Evolutionary conservation across 495 filamentous ascomycete species (phyloP), one percentile per base, ranked within the genome.

Genomic region (Evernia prunastri): DNA sequence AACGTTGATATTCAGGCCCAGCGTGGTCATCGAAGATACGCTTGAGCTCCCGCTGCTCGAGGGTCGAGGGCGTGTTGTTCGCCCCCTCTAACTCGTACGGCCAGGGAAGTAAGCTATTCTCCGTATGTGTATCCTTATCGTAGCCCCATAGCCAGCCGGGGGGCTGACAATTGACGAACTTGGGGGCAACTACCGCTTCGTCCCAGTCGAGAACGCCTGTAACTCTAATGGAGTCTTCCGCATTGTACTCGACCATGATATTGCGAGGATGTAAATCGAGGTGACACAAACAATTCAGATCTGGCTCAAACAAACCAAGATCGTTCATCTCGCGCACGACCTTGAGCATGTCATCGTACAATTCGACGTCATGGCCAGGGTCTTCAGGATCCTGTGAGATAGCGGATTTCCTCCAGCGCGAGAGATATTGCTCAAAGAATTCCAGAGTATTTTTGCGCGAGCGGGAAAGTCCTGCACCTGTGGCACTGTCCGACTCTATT

Each of bases 201-300:
- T 79, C 77, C 76, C 77, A 79, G 61, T 79, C 75, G 4, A 78
- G 62, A 37, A 77, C 64, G 1, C 60, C 75, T 7, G 76, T 69
- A 13, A 77, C 64, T 17, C 61, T 57, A 39, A 70, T 49, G 4
- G 60, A 17, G 17, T 53, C 54, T 1, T 64, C 25, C 5, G 70
- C 35, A 2, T 66, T 23, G 0, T 63, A 53, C 8, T 70, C 62
- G 13, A 68, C 74, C n/a, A 78, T 58, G 17, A 78, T 71, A 62
- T 79, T 79, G 31, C 70, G 73, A 7, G 73, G 68, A 12, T 67
- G 67, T 10, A 78, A 43, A 58, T 79, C 76, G 15, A 74, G 63
- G 42, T 78, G 76, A 29, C 70, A 76, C 13, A 78, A 45, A 17
- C 66, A 76, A n/a, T 68, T 39, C 40, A 23, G 51, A 25, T 29